phyloP scores from a whole-genome alignment of 768 basidiomycete species.

The Chalciporus chontae region DNA sequence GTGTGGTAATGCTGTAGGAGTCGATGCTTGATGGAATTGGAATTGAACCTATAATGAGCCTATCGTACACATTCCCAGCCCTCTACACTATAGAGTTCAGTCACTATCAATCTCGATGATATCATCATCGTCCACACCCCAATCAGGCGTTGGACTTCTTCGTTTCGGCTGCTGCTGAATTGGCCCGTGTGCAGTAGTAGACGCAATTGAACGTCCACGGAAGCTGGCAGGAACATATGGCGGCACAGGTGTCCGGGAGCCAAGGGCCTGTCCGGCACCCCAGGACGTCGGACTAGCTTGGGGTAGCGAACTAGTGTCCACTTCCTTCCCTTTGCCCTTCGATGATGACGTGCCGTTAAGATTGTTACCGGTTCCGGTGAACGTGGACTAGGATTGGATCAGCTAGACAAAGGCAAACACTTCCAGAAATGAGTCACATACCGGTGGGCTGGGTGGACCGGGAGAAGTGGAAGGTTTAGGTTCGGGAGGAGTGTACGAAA shows the following conservation, averaged over 20 bases:
- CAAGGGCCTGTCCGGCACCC: constrained; percentile 50
- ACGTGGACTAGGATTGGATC: constrained; percentile 37
- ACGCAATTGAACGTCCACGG: constrained; percentile 42
- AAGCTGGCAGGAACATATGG: constrained; percentile 32
- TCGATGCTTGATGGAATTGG: not conserved
- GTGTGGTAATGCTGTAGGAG: constrained; percentile 87
- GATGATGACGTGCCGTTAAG: constrained; percentile 50
- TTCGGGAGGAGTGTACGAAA: constrained; percentile 58
- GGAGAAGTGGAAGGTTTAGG: constrained; percentile 24
- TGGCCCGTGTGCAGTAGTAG: constrained; percentile 46
- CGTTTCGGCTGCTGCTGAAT: constrained; percentile 37
- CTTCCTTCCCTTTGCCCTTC: constrained; percentile 54
- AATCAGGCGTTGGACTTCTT: constrained; percentile 74
- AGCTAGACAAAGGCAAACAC: not conserved
- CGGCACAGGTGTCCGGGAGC: constrained; percentile 25
- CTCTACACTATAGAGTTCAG: constrained; percentile 27
- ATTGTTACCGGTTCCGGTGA: constrained; percentile 65
- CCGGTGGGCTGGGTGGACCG: constrained; percentile 27
- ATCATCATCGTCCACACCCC: constrained; percentile 81
- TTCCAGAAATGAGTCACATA: constrained; percentile 17
- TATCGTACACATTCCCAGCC: constrained; percentile 3
- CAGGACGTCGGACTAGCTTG: constrained; percentile 36
- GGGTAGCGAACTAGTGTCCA: constrained; percentile 32
- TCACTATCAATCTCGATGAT: constrained; percentile 86
- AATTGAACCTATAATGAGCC: constrained; percentile 4